Conservation (phyloP, 345 rosid species). For the rapeseed (Brassica napus) region Da-Ae NC_063452.1:63629501-63630000, state of each 20-base stretch:
- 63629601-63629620: slow-evolving; percentile 22
- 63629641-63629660: slow-evolving; percentile 30
- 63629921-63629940: not conserved
- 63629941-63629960: slow-evolving; percentile 26
- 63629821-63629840: not conserved
- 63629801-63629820: slow-evolving; percentile 8
- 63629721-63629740: slow-evolving; percentile 12
- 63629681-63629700: slow-evolving; percentile 9
- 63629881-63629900: slow-evolving; percentile 27
- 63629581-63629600: not conserved
- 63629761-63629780: not conserved
- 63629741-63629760: slow-evolving; percentile 20
- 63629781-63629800: slow-evolving; percentile 22
- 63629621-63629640: slow-evolving; percentile 20
- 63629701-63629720: slow-evolving; percentile 14
- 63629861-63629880: not conserved
- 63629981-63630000: slow-evolving; percentile 36
- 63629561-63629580: slow-evolving; percentile 1
- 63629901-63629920: not conserved
- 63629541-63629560: not conserved
- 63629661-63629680: slow-evolving; percentile 4
- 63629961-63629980: slow-evolving; percentile 24
- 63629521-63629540: slow-evolving; percentile 7
- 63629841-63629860: not conserved
- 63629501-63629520: not conserved